These are phyloP conservation scores for Elaeagnus macrophylla DNA, from an alignment of 306 rosid species.

Conservation along the genomic window DNA sequence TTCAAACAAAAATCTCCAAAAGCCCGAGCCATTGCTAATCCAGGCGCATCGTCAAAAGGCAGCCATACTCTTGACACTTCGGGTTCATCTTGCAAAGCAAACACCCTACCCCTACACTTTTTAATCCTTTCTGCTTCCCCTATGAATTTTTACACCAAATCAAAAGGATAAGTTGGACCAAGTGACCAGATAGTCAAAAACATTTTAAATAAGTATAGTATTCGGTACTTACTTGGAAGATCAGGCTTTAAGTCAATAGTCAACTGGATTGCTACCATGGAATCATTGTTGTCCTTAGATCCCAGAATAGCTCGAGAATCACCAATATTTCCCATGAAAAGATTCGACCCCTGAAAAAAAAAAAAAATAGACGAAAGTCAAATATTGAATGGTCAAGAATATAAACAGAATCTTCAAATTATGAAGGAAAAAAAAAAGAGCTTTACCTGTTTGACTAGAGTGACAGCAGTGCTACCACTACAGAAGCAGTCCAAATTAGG, in stretches of 20 bases:
- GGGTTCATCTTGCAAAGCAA: slow-evolving; percentile 95
- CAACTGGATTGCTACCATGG: slow-evolving; percentile 67
- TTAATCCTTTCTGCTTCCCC: slow-evolving; percentile 95
- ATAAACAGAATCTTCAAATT: neutral
- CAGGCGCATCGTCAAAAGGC: slow-evolving; percentile 94
- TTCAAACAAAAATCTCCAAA: slow-evolving; percentile 94
- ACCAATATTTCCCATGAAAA: slow-evolving; percentile 76
- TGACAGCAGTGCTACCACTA: slow-evolving; percentile 91
- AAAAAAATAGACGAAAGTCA: neutral
- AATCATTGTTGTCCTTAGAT: slow-evolving; percentile 54
- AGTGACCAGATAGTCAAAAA: slow-evolving; percentile 15
- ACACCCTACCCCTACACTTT: slow-evolving; percentile 83
- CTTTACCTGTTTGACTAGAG: slow-evolving; percentile 76
- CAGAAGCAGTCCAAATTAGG: slow-evolving; percentile 90
- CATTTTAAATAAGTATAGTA: neutral
- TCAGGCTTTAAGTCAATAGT: slow-evolving; percentile 93
- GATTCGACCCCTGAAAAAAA: slow-evolving; percentile 64
- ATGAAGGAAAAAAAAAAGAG: slow-evolving; percentile 6
- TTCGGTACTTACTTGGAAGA: slow-evolving; percentile 61
- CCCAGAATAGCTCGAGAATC: slow-evolving; percentile 96
- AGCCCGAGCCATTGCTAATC: slow-evolving; percentile 99
- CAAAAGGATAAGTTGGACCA: slow-evolving; percentile 11
- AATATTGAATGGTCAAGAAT: no score
- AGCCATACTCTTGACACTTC: slow-evolving; percentile 91
- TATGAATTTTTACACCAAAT: slow-evolving; percentile 14